Conservation (phyloP, 768 basidiomycete species). For the Boletus vermiculosoides region DNA sequence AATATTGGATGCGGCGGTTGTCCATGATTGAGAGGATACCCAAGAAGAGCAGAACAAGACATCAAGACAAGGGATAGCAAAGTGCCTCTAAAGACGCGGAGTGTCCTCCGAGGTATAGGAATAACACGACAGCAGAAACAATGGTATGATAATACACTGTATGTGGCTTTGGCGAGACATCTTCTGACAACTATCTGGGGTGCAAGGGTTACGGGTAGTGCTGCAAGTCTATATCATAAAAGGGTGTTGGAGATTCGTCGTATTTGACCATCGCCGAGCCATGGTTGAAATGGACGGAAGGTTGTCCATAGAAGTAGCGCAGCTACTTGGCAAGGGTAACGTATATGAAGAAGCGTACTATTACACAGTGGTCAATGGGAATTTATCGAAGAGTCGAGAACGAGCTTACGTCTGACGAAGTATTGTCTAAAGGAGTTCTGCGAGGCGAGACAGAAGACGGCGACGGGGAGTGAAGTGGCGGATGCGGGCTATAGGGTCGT, state of each 20-base stretch:
- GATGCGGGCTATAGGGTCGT: conserved; percentile 29
- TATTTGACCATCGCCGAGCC: conserved; percentile 37
- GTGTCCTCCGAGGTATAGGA: conserved; percentile 8
- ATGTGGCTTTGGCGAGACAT: conserved; percentile 8
- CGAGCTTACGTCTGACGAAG: conserved; percentile 28
- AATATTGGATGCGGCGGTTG: conserved; percentile 25
- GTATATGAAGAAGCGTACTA: conserved; percentile 28
- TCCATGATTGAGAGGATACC: conserved; percentile 23
- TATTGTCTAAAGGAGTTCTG: conserved; percentile 22
- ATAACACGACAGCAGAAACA: conserved; percentile 3
- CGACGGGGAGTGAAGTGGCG: conserved; percentile 28
- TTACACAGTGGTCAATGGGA: conserved; percentile 3
- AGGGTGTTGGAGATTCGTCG: conserved; percentile 32
- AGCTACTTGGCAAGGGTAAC: conserved; percentile 27
- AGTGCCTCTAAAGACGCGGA: not conserved
- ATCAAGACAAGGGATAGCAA: conserved; percentile 20
- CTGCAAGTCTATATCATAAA: conserved; percentile 34
- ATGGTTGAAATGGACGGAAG: conserved; percentile 36
- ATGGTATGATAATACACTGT: conserved; percentile 15
- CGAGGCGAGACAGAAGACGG: conserved; percentile 27
- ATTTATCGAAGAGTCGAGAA: not conserved
- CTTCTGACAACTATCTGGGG: conserved; percentile 7
- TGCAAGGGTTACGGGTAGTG: conserved; percentile 2
- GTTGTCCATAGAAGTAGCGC: conserved; percentile 32
- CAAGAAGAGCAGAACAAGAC: conserved; percentile 33